These are phyloP conservation scores for Picea glauca DNA, from an alignment of 75 land plant genomes.

Conservation along the genomic window DNA sequence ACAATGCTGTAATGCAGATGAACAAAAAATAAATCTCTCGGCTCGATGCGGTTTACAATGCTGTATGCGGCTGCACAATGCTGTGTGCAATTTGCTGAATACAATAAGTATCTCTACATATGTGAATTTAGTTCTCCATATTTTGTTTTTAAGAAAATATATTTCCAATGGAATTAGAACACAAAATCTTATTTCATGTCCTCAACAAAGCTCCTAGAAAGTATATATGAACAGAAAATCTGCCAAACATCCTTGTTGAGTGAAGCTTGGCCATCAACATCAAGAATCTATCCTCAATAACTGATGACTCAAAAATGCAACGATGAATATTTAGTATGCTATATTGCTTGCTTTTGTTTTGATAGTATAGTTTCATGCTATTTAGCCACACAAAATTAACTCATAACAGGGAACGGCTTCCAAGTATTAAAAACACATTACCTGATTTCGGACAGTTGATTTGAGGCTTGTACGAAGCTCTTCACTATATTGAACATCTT, in stretches of 20 bases:
- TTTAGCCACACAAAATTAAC: neutral
- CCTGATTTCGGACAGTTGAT: slow-evolving; percentile 74
- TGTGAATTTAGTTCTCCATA: too few species aligned
- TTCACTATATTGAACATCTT: slow-evolving; percentile 83
- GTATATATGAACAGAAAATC: neutral
- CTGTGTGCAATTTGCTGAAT: too few species aligned
- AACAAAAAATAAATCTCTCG: too few species aligned
- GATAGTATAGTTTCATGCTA: neutral
- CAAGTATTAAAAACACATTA: neutral
- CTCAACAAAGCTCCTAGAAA: neutral
- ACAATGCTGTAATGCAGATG: too few species aligned
- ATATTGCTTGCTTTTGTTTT: neutral
- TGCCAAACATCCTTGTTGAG: neutral
- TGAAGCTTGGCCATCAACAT: neutral
- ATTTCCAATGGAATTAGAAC: too few species aligned
- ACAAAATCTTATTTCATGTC: neutral
- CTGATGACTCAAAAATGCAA: neutral
- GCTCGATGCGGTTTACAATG: too few species aligned
- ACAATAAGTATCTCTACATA: too few species aligned
- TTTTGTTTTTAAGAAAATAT: too few species aligned
- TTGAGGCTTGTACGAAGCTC: slow-evolving; percentile 73
- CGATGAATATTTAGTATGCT: neutral
- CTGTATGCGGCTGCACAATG: too few species aligned
- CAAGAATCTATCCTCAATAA: neutral
- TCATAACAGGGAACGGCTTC: neutral